A percentile compares a stretch with the other conserved stretches of the same genome.
These are phyloP conservation scores for Hypoxylon sp. DNA, from an alignment of 2,329 filamentous ascomycete species.

Conservation along the genomic window DNA sequence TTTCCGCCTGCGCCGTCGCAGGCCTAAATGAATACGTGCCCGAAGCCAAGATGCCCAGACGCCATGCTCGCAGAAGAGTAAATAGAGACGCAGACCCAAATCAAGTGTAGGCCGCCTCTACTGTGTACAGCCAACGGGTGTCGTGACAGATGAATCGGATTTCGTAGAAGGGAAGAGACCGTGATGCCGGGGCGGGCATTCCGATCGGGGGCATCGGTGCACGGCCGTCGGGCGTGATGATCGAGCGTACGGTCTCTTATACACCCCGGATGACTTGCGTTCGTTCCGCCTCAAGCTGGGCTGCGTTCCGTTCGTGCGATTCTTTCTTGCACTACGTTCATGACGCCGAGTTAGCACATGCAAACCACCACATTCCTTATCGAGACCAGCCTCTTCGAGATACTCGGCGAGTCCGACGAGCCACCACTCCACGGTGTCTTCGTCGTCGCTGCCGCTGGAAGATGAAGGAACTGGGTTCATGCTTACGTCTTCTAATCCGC, in stretches of 20 bases:
- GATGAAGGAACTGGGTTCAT: slow-evolving; percentile 43
- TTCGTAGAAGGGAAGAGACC: slow-evolving; percentile 12
- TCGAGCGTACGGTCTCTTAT: slow-evolving; percentile 57
- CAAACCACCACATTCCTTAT: slow-evolving; percentile 48
- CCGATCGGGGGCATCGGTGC: slow-evolving; percentile 3
- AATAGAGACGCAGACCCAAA: slow-evolving; percentile 18
- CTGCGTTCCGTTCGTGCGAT: slow-evolving; percentile 92
- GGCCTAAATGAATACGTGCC: slow-evolving; percentile 28
- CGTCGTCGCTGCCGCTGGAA: slow-evolving; percentile 30
- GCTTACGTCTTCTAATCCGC: slow-evolving; percentile 87
- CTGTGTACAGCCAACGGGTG: slow-evolving; percentile 9
- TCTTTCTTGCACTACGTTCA: slow-evolving; percentile 87
- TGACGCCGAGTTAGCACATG: slow-evolving; percentile 53
- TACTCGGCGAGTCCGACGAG: slow-evolving; percentile 57
- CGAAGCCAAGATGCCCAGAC: slow-evolving; percentile 42
- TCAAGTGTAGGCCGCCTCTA: slow-evolving; percentile 17
- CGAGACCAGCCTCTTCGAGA: slow-evolving; percentile 46
- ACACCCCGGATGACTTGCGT: slow-evolving; percentile 95
- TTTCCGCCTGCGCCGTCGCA: slow-evolving; percentile 39
- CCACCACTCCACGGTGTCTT: slow-evolving; percentile 53
- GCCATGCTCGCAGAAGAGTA: slow-evolving; percentile 44
- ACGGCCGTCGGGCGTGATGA: slow-evolving; percentile 9
- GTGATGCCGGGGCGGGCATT: slow-evolving; percentile 16
- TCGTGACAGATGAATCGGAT: slow-evolving; percentile 4
- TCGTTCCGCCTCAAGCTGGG: slow-evolving; percentile 90